Conservation (phyloP, 1,284 basidiomycete genomes). For the Moniliella sp. region DNA sequence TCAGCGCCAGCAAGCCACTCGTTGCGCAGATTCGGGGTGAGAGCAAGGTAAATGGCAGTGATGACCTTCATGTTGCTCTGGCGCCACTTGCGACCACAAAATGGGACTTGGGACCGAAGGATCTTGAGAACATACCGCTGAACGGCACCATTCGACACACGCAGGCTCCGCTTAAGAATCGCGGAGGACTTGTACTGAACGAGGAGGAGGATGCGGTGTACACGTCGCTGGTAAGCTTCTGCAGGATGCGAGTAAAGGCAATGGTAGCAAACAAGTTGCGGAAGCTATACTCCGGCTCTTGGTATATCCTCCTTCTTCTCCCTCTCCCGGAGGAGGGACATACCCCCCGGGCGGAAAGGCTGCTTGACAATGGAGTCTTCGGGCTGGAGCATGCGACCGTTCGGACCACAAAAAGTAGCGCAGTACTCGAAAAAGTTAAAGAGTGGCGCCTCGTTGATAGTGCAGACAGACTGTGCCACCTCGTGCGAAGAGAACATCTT, state of each 20-base stretch:
- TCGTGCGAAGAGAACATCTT: constrained; percentile 97
- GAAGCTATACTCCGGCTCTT: constrained; percentile 65
- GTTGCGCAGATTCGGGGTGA: constrained; percentile 79
- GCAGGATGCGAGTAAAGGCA: constrained; percentile 92
- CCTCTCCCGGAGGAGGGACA: constrained; percentile 38
- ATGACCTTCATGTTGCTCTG: constrained; percentile 99
- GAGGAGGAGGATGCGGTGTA: constrained; percentile 80
- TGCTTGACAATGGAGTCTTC: constrained; percentile 26
- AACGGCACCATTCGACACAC: constrained; percentile 76
- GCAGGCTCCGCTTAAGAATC: constrained; percentile 65
- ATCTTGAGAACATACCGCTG: constrained; percentile 91
- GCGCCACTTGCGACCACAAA: constrained; percentile 91
- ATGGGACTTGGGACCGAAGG: constrained; percentile 95
- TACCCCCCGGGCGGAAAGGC: constrained; percentile 1
- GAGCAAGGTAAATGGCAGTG: constrained; percentile 90
- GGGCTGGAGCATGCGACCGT: constrained; percentile 18
- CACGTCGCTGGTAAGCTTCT: constrained; percentile 80
- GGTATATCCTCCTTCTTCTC: constrained; percentile 4
- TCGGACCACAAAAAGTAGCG: constrained; percentile 41
- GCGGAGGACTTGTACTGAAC: constrained; percentile 93
- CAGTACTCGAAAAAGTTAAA: constrained; percentile 85
- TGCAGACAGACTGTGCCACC: constrained; percentile 56
- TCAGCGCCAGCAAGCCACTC: constrained; percentile 91
- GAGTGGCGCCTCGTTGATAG: constrained; percentile 63
- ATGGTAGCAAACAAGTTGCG: constrained; percentile 93